A percentile compares a stretch with the other conserved stretches of the same genome.
phyloP scores from a whole-genome alignment of 305 asterid species.

The Rubia tinctorum region DNA sequence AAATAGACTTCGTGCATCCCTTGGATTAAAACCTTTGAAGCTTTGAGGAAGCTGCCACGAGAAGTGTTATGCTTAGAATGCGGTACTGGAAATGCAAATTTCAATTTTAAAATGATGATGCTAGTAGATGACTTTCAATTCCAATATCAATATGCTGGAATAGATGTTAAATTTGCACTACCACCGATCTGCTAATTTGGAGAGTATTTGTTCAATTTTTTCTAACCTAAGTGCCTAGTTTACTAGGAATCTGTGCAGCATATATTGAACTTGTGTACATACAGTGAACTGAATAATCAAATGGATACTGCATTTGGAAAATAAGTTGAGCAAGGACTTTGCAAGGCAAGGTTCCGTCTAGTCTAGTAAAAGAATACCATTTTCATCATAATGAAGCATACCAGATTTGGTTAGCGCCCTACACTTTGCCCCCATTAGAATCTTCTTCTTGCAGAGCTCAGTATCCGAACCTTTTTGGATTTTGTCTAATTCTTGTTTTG shows the following conservation, averaged over 20 bases:
- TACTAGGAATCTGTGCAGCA: background rate
- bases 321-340: background rate
- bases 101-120: background rate
- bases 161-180: no score
- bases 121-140: background rate
- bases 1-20: constrained; percentile 75
- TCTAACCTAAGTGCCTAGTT: background rate
- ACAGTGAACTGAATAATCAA: background rate
- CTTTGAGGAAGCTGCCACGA: constrained; percentile 11
- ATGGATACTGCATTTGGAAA: background rate
- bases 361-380: constrained; percentile 53
- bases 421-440: constrained; percentile 68
- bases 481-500: background rate
- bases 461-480: background rate
- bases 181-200: background rate
- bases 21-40: constrained; percentile 83
- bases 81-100: background rate
- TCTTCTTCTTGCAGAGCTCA: constrained; percentile 69
- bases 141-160: background rate
- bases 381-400: constrained; percentile 48
- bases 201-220: background rate
- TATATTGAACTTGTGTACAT: background rate
- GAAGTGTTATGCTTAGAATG: background rate
- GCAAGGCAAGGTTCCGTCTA: constrained; percentile 9
- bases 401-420: constrained; percentile 52